These are phyloP conservation scores for Puccinia polysora DNA, from an alignment of 1,284 basidiomycete genomes.

Conservation along the genomic window DNA sequence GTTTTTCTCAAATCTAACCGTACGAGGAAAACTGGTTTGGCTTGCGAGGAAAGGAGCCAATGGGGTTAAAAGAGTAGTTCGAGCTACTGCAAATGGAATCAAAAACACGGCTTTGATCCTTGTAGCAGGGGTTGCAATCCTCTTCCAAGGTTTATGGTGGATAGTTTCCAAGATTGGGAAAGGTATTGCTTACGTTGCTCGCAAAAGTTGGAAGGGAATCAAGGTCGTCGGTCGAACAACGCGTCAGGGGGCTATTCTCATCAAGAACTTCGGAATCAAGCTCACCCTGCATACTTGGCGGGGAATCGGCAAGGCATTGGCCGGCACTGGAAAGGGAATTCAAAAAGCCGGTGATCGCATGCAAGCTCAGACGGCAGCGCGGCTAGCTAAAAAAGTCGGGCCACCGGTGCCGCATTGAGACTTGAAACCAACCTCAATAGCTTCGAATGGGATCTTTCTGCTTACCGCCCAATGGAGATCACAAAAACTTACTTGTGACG, in stretches of 20 bases:
- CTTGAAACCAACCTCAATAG: too few relatives aligned
- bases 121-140: background rate
- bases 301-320: background rate
- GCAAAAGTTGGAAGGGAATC: background rate
- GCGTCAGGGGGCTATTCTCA: background rate
- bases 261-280: background rate
- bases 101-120: background rate
- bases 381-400: background rate
- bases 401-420: too few relatives aligned
- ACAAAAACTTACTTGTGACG: too few relatives aligned
- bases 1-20: too few relatives aligned
- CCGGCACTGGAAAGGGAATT: background rate
- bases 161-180: background rate
- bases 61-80: slow-evolving; percentile 1
- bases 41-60: background rate
- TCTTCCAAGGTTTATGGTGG: background rate
- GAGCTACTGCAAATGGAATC: background rate
- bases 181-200: background rate
- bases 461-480: too few relatives aligned
- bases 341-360: slow-evolving; percentile 11
- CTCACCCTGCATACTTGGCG: background rate
- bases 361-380: slow-evolving; percentile 4
- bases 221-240: background rate
- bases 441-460: too few relatives aligned
- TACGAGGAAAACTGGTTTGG: background rate